Evolutionary conservation across 2,329 filamentous ascomycete species (phyloP).

Genomic region (Fusarium nanum): DNA sequence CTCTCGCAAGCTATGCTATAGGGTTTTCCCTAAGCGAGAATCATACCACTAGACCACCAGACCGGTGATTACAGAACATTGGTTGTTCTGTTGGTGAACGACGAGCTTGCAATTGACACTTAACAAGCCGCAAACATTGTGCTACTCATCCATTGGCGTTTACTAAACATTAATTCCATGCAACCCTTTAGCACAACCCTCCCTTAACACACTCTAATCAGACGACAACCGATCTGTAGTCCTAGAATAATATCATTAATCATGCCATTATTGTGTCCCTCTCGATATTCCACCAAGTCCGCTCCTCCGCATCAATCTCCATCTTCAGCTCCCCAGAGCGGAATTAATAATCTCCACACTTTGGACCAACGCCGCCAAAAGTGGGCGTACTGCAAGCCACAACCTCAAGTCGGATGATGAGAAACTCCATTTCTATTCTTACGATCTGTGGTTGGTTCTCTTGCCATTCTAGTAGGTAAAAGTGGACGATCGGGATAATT

Average conservation of each 20-base stretch:
- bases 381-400: conserved; percentile 35
- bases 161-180: neutral
- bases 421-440: conserved; percentile 23
- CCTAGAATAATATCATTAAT: neutral
- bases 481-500: conserved; percentile 32
- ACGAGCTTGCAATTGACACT: fast-evolving
- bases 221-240: neutral
- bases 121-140: too few species aligned
- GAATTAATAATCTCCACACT: conserved; percentile 44
- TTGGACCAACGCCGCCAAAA: conserved; percentile 4
- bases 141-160: too few species aligned
- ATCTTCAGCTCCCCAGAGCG: neutral
- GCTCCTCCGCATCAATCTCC: conserved; percentile 35
- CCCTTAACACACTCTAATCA: neutral
- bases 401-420: conserved; percentile 25
- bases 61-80: conserved; percentile 43
- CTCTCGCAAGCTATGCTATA: conserved; percentile 55
- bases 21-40: conserved; percentile 73
- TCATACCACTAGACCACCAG: conserved; percentile 75
- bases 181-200: neutral
- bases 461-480: neutral
- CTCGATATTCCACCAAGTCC: conserved; percentile 33
- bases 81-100: conserved; percentile 4
- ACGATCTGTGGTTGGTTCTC: conserved; percentile 16
- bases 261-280: neutral